Evolutionary conservation across 2,329 filamentous ascomycete genomes (phyloP).

Genomic region (Drechslerella stenobrocha): DNA sequence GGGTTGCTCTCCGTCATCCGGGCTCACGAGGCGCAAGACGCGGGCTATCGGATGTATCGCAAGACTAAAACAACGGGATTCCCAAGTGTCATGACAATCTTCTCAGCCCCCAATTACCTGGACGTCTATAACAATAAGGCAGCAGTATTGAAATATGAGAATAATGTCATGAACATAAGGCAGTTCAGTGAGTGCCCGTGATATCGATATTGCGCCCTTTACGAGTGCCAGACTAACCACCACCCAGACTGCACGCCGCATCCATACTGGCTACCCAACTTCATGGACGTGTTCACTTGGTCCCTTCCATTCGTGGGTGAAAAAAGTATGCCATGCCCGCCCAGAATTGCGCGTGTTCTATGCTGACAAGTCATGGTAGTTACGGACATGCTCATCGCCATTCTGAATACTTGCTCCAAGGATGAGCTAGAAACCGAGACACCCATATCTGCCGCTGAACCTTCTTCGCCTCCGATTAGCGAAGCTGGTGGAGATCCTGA

Average conservation of each 20-base stretch:
- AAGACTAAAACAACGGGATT: constrained; percentile 98
- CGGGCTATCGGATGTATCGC: constrained; percentile 97
- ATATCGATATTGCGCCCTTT: background rate
- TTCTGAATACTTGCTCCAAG: constrained; percentile 98
- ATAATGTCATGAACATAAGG: constrained; percentile 99
- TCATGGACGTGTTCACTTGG: constrained; percentile 99
- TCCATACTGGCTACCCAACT: constrained; percentile 99
- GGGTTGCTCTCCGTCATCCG: constrained; percentile 96
- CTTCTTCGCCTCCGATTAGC: constrained; percentile 71
- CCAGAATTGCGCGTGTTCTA: background rate
- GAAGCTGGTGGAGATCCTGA: constrained; percentile 69
- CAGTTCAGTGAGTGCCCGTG: constrained; percentile 69
- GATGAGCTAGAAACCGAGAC: constrained; percentile 92
- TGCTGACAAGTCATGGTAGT: constrained; percentile 58
- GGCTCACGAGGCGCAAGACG: constrained; percentile 97
- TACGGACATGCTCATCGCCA: constrained; percentile 98
- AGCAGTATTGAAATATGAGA: constrained; percentile 97
- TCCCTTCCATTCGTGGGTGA: constrained; percentile 97
- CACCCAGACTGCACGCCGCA: constrained; percentile 82
- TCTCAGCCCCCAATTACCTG: constrained; percentile 97
- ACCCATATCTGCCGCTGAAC: constrained; percentile 71
- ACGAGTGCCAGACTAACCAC: background rate
- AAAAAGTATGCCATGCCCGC: constrained; percentile 62
- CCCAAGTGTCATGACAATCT: constrained; percentile 99
- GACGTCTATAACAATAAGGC: constrained; percentile 99